Percentiles rank a stretch among this genome's conserved stretches.
phyloP scores from a whole-genome alignment of 2,329 filamentous ascomycete species.

The Pseudogymnoascus sp. region DNA sequence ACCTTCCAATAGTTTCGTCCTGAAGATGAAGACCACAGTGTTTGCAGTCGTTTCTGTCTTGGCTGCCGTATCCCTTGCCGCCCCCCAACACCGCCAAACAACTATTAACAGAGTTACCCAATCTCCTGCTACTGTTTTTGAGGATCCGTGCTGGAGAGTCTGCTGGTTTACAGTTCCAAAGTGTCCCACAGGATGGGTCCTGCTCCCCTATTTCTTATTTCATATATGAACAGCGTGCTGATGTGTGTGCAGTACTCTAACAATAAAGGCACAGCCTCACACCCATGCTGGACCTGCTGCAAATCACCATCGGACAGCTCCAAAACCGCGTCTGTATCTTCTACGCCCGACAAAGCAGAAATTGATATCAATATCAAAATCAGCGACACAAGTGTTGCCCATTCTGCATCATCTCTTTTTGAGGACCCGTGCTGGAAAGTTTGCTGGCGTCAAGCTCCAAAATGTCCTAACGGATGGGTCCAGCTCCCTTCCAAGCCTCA shows the following conservation, averaged over 20 bases:
- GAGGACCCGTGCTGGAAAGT: neutral
- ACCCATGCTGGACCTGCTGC: neutral
- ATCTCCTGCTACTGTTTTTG: neutral
- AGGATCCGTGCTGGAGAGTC: neutral
- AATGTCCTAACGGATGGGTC: neutral
- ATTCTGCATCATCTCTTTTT: neutral
- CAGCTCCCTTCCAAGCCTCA: neutral
- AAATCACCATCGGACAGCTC: neutral
- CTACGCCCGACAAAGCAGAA: neutral
- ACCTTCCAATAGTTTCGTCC: neutral
- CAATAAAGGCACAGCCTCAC: neutral
- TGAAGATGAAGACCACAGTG: neutral
- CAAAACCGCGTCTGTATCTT: neutral
- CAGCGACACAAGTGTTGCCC: neutral
- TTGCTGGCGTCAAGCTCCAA: neutral
- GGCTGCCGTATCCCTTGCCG: neutral
- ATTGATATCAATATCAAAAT: neutral
- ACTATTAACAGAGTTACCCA: neutral
- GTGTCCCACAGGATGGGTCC: neutral
- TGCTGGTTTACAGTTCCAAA: neutral
- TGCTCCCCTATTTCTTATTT: too few relatives aligned
- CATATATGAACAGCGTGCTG: too few relatives aligned
- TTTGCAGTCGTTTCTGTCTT: neutral
- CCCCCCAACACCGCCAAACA: neutral
- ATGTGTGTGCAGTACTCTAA: neutral